Conservation (phyloP, 345 rosid genomes). For the Rhizophora mangle region DNA sequence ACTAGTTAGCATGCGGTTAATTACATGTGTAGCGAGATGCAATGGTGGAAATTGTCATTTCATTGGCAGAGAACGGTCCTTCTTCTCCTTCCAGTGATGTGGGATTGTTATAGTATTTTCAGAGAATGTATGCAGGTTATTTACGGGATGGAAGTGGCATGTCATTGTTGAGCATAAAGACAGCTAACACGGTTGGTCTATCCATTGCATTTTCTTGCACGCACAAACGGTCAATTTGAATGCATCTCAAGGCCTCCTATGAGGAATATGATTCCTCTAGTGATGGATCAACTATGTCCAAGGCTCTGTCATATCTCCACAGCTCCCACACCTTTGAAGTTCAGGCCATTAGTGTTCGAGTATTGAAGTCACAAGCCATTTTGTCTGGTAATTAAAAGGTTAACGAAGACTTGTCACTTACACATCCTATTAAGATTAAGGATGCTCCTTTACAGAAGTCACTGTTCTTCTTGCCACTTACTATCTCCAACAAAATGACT, state of each 20-base stretch:
- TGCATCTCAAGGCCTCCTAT: conserved; percentile 39
- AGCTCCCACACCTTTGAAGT: conserved; percentile 50
- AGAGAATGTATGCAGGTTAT: conserved; percentile 1
- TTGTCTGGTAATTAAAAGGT: too few species aligned
- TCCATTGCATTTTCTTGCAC: conserved; percentile 53
- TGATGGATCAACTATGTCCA: conserved; percentile 32
- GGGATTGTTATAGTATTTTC: neutral
- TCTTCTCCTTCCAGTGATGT: neutral
- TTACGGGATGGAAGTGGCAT: neutral
- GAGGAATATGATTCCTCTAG: conserved; percentile 20
- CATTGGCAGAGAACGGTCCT: neutral
- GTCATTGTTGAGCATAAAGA: neutral
- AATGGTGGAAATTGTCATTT: neutral
- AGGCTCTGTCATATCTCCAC: conserved; percentile 27
- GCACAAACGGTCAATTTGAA: conserved; percentile 56
- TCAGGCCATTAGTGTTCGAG: too few species aligned
- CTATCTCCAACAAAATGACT: conserved; percentile 56
- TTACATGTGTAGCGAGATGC: too few species aligned
- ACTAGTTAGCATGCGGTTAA: too few species aligned
- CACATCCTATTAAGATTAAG: conserved; percentile 47
- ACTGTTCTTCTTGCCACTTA: conserved; percentile 45
- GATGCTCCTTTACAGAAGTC: conserved; percentile 25
- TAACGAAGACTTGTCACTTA: conserved; percentile 28
- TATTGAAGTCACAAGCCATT: neutral
- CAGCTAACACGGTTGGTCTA: conserved; percentile 39